phyloP scores from a whole-genome alignment of 148 eudicot genomes.

The Chenopodium berlandieri region DNA sequence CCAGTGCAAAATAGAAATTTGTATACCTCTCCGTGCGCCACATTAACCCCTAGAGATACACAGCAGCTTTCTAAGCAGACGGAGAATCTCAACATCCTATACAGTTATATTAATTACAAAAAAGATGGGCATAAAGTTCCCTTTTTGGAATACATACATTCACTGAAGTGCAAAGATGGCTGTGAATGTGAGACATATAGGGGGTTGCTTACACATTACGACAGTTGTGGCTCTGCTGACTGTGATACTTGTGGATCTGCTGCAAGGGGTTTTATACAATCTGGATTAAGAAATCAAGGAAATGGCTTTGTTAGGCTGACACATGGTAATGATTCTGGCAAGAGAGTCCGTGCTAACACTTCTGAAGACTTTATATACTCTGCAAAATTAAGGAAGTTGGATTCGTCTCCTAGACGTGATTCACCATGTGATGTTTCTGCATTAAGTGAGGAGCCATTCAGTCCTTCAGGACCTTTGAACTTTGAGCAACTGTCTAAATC shows the following conservation, averaged over 20 bases:
- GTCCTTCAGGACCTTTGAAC: slow-evolving; percentile 28
- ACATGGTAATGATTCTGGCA: slow-evolving; percentile 12
- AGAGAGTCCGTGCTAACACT: neutral
- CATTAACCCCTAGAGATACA: slow-evolving; percentile 12
- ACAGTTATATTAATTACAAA: slow-evolving; percentile 36
- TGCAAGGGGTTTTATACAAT: slow-evolving; percentile 10
- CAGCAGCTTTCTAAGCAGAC: slow-evolving; percentile 14
- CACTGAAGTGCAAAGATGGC: slow-evolving; percentile 33
- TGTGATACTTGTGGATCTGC: slow-evolving; percentile 52
- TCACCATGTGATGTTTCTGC: slow-evolving; percentile 23
- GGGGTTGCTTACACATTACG: slow-evolving; percentile 42
- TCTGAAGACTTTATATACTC: slow-evolving; percentile 27
- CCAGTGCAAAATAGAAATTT: slow-evolving; percentile 4
- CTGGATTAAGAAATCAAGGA: slow-evolving; percentile 19
- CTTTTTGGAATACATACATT: slow-evolving; percentile 46
- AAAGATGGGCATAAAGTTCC: slow-evolving; percentile 27
- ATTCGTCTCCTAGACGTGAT: slow-evolving; percentile 19
- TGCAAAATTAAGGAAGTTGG: slow-evolving; percentile 42
- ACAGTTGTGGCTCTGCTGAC: slow-evolving; percentile 38
- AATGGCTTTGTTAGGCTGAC: neutral
- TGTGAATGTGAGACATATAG: slow-evolving; percentile 45
- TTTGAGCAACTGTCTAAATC: slow-evolving; percentile 23
- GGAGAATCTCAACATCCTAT: slow-evolving; percentile 26
- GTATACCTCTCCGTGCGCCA: slow-evolving; percentile 12
- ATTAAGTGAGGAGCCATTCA: slow-evolving; percentile 23